These are phyloP conservation scores for Holtermanniella nyarrowii DNA, from an alignment of 768 basidiomycete genomes.

Conservation along the genomic window DNA sequence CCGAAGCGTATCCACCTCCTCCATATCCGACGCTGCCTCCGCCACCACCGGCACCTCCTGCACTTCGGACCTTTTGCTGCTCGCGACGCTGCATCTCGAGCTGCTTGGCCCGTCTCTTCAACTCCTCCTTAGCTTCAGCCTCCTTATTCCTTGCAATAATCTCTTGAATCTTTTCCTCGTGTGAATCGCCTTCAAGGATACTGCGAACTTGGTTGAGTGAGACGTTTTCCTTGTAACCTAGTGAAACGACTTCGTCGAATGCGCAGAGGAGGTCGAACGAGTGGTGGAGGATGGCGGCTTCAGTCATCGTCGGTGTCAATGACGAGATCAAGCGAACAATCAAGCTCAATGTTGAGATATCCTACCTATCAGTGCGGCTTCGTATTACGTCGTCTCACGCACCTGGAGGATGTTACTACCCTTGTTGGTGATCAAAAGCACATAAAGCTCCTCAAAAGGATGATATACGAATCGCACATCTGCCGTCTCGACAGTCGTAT, in stretches of 20 bases:
- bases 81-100: conserved; percentile 96
- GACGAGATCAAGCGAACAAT: conserved; percentile 80
- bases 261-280: conserved; percentile 88
- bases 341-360: conserved; percentile 91
- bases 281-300: conserved; percentile 71
- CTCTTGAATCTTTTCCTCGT: conserved; percentile 70
- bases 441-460: conserved; percentile 91
- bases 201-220: conserved; percentile 44
- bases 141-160: conserved; percentile 99
- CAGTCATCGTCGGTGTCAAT: conserved; percentile 38
- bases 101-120: conserved; percentile 94
- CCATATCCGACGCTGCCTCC: conserved; percentile 37
- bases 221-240: conserved; percentile 54
- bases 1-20: conserved; percentile 53
- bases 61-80: conserved; percentile 63
- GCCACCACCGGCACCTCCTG: conserved; percentile 42
- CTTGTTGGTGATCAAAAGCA: conserved; percentile 94
- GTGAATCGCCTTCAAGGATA: conserved; percentile 47
- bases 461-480: conserved; percentile 97
- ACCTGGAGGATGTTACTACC: conserved; percentile 91
- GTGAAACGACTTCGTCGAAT: conserved; percentile 89
- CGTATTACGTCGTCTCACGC: conserved; percentile 7
- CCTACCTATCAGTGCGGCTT: conserved; percentile 40
- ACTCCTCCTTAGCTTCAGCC: conserved; percentile 96
- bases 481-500: conserved; percentile 88